These are phyloP conservation scores for Gonium pectorale DNA, from an alignment of 139 green algal species.

Conservation along the genomic window DNA sequence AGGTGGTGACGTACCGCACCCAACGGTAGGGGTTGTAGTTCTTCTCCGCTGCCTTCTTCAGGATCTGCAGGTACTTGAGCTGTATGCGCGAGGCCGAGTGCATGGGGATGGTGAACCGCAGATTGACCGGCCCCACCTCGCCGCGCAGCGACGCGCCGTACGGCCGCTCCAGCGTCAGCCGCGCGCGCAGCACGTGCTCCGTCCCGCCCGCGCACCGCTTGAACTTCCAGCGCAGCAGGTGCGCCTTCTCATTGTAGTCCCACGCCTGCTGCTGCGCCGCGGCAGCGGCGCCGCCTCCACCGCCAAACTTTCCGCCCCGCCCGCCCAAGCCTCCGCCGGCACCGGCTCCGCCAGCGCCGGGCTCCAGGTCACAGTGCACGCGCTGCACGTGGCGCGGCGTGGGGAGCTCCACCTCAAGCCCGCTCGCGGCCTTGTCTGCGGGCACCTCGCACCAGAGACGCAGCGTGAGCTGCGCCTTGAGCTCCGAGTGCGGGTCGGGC, in stretches of 20 bases:
- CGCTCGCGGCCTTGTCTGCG: conserved; percentile 67
- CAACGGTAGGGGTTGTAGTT: conserved; percentile 81
- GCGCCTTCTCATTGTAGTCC: conserved; percentile 79
- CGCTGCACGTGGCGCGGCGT: conserved; percentile 73
- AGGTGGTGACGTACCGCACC: conserved; percentile 87
- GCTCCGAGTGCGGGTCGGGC: conserved; percentile 62
- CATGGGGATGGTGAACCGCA: conserved; percentile 95
- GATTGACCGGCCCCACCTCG: conserved; percentile 82
- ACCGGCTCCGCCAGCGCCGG: background rate
- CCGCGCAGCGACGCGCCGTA: conserved; percentile 57
- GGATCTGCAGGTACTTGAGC: conserved; percentile 86
- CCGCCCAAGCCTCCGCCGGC: conserved; percentile 6
- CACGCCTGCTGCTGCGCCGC: conserved; percentile 58
- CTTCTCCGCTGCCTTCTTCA: conserved; percentile 78
- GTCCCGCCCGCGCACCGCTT: conserved; percentile 54
- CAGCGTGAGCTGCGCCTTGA: conserved; percentile 54
- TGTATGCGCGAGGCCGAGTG: conserved; percentile 73
- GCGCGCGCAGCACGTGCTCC: conserved; percentile 73
- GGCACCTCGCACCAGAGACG: conserved; percentile 57
- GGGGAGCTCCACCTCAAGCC: conserved; percentile 80
- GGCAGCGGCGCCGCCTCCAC: conserved; percentile 3
- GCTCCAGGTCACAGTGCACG: conserved; percentile 73
- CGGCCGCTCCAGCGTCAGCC: conserved; percentile 74
- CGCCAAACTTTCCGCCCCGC: background rate
- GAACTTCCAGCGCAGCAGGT: conserved; percentile 75